phyloP scores from a whole-genome alignment of 345 rosid species.

The Hibiscus tridactylites region DNA sequence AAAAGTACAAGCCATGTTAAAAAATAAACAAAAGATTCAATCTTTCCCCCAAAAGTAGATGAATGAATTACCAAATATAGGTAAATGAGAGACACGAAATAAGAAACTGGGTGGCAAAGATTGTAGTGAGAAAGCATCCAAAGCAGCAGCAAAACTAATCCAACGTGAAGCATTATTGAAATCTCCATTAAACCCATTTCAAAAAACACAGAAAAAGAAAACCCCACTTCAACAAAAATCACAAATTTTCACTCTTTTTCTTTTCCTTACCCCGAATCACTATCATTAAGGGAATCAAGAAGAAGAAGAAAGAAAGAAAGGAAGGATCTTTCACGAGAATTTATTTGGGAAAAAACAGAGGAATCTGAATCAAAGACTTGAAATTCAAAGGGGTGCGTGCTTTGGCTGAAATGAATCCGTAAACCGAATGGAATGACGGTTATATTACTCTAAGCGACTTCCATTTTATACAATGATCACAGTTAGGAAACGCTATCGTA shows the following conservation, averaged over 20 bases:
- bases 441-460: neutral
- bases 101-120: conserved; percentile 44
- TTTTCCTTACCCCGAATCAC: neutral
- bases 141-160: conserved; percentile 48
- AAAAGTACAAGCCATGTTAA: neutral
- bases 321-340: neutral
- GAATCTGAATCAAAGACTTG: conserved; percentile 3
- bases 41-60: neutral
- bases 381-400: neutral
- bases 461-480: neutral
- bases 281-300: neutral
- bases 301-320: neutral
- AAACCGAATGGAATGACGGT: neutral
- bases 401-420: neutral
- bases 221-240: neutral
- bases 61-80: conserved; percentile 51
- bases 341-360: neutral
- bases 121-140: conserved; percentile 58
- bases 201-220: neutral
- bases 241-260: neutral
- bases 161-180: conserved; percentile 67
- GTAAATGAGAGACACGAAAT: conserved; percentile 51
- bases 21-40: neutral
- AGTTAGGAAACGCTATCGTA: neutral
- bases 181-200: conserved; percentile 31